Evolutionary conservation across 441 rosid species (phyloP), one percentile per base, ranked within the genome.

Genomic region (Sinapis alba): DNA sequence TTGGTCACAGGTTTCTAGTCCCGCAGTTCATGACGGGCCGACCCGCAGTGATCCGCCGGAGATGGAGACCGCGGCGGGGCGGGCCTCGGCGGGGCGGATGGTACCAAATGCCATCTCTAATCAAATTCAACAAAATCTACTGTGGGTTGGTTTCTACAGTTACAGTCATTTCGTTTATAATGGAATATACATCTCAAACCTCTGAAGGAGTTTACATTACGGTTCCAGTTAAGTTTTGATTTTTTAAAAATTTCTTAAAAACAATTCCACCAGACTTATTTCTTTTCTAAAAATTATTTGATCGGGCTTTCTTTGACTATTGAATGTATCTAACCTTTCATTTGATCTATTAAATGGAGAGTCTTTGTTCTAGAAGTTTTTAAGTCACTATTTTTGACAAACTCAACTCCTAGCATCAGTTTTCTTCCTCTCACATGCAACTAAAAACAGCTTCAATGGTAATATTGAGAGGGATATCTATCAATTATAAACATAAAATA

Each of bases 341-440:
- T 85, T 65, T 83, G 87, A 64, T 92, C 89, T 96, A 92, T 89
- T 73, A 89, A 75, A 73, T 79, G 87, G 73, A 64, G 84, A 75
- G 69, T 86, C 84, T 92, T 93, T 7, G 82, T 80, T 78, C 34
- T 81, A 82, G 13, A 98, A 98, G 87, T 88, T 80, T 92, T 92
- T 73, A 75, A 65, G 54, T 86, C 77, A 71, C 84, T n/a, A n/a
- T n/a, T 89, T 0, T 79, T 78, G 23, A 95, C 99, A 11, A 95
- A 87, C 80, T 95, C 34, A 27, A 94, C 96, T 80, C 98, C 98
- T 45, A 94, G 87, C 88, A 94, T 82, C 64, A 90, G 59, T 18
- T 97, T 98, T 80, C 78, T 87, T 69, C 99, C 99, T 73, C 99
- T 85, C 62, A 94, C 98, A 77, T 90, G 97, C 86, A 41, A 94